Percentiles rank a stretch among this genome's conserved stretches.
Conservation (phyloP, 768 basidiomycete species). For the Chalciporus chontae region DNA sequence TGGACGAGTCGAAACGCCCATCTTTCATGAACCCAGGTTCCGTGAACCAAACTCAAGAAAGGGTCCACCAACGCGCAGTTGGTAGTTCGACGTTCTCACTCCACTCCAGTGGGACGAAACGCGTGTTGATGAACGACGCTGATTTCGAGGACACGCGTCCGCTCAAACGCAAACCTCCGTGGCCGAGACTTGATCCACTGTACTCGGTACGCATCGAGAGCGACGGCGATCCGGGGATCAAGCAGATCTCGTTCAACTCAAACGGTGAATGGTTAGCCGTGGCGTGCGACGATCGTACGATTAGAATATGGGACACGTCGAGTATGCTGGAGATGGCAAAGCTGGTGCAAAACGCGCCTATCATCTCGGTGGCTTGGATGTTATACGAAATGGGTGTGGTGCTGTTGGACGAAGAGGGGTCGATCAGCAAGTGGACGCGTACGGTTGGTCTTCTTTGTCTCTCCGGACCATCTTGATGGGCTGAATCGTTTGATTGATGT, state of each 20-base stretch:
- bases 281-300: conserved; percentile 55
- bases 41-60: neutral
- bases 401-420: conserved; percentile 55
- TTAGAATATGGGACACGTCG: conserved; percentile 60
- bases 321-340: conserved; percentile 50
- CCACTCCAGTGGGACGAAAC: conserved; percentile 36
- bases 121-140: conserved; percentile 29
- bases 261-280: conserved; percentile 57
- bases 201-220: conserved; percentile 40
- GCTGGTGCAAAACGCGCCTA: conserved; percentile 47
- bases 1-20: neutral
- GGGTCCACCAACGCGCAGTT: conserved; percentile 27
- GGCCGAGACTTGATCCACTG: conserved; percentile 46
- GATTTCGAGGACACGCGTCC: conserved; percentile 29
- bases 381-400: conserved; percentile 55
- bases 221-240: conserved; percentile 45
- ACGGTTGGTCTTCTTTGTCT: conserved; percentile 37
- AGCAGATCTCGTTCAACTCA: conserved; percentile 46
- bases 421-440: conserved; percentile 56
- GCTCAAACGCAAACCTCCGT: conserved; percentile 36
- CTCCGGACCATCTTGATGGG: neutral
- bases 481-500: neutral
- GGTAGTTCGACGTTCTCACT: conserved; percentile 23
- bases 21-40: neutral
- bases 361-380: conserved; percentile 57